Base-by-base conservation (phyloP, 805 yeast species). In the Zygosaccharomyces siamensis region DNA sequence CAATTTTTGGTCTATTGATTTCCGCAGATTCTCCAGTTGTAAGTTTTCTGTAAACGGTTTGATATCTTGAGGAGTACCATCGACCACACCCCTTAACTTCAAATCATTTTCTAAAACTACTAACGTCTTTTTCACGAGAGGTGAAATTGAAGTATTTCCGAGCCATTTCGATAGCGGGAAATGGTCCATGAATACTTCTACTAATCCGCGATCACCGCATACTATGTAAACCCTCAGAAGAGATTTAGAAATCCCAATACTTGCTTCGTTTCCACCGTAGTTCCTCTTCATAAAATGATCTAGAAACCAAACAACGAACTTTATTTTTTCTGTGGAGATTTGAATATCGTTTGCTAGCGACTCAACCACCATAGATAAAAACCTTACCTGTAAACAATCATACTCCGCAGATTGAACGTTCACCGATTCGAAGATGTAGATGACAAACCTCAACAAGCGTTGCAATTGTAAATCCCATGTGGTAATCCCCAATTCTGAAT, bases 391-490 rank as follows among this genome's bases (percentile, higher is more conserved):
- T 8, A 63, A 5, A n/a, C 40, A 45, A 2, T 39, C 8, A 16
- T 49, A 48, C 5, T 52, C 53, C 7, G n/a, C 24, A 10, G 43
- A 28, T 11, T 33, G 20, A 24, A 16, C 20, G 7, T 48, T 26
- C 11, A 56, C 41, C 1, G 67, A 58, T 23, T 55, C 51, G 24
- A 63, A 57, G 4, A 64, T 49, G 43, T 58, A 66, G 18, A 57
- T 39, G 3, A 59, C 51, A 35, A 62, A 50, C 43, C 70, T 48
- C 21, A 64, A 50, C 1, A 60, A 32, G 41, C 59, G 58, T 44
- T 63, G 63, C 23, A 62, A 62, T 26, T 47, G 43, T 7, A 57
- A 47, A 39, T 59, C 57, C 66, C 67, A 64, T 16, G 28, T 48
- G 39, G 52, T 55, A 5, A 51, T 26, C 1, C 54, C 60, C 23